Evolutionary conservation across 768 basidiomycete species (phyloP), one percentile per base, ranked within the genome.

Genomic region (Hortiboletus flavorubellus): DNA sequence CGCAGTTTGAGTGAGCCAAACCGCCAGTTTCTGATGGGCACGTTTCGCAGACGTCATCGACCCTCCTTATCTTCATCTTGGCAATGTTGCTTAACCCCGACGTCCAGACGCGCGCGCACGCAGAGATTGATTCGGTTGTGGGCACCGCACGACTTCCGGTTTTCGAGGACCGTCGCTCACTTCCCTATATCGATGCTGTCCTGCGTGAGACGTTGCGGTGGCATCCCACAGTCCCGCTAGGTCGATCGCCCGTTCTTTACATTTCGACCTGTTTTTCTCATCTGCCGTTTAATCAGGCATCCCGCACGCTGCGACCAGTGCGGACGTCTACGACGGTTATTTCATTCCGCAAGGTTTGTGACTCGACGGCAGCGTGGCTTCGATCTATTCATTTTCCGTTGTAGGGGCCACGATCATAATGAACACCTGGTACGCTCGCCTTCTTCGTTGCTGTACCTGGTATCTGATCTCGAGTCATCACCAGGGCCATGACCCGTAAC

Each of bases 261-360:
- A 2, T 42, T 16, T 47, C 26, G 16, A 12, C 2, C 0, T 26
- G 4, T 26, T 48, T 33, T 30, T 33, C 35, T 59, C 5, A 58
- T n/a, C n/a, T 16, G 5, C 29, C 12, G 8, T 43, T 21, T 26
- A 9, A 46, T 16, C 49, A 68, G 73, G 68, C 15, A 46, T 75
- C 21, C 70, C 74, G 2, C 75, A 75, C 42, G 59, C 64, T 2
- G 51, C 69, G 8, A 76, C 75, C 2, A 63, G 64, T 23, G 71
- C 75, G 42, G 79, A 80, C 38, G 54, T 73, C 12, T 80, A 80
- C 51, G 63, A 69, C 31, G 75, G 77, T n/a, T 80, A 80, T 56
- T 68, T 79, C 21, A 85, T 86, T 49, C 84, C 84, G 2, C 73
- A 76, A 63, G 84, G 84, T 68, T 15, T 8, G 67, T 65, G 31